Base-by-base conservation (phyloP, 345 rosid species). In the Cardiospermum halicacabum region DNA sequence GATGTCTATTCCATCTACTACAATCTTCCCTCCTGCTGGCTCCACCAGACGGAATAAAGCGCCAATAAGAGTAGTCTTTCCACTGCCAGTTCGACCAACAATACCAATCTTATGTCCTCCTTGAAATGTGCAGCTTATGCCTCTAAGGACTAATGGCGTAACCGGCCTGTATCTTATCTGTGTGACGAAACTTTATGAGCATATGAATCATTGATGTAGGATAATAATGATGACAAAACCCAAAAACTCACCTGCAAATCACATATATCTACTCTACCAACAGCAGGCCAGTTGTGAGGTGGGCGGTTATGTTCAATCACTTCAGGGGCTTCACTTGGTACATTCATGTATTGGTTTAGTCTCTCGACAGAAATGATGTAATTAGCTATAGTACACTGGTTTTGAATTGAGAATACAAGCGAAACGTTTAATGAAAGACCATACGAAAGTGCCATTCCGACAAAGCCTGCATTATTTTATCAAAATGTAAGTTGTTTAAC, bases 371-470 rank as follows among this genome's bases (percentile, higher is more conserved):
- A 94, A 30, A 94, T 87, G 60, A 94, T 87, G 75, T 92, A 76
- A 74, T 94, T 94, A 11, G 93, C 92, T 40, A 84, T 2, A 37
- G 82, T 87, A 78, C 99, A 91, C 61, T 89, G 96, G 84, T 89
- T 85, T 78, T 91, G 96, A 71, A 91, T 90, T 1, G 99, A 84
- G 53, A 67, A 47, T 15, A 91, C 96, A 49, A 94, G 80, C 28
- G 95, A 82, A 75, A 70, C 22, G 63, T 94, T 94, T 73, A 94
- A 65, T 9, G 99, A 85, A 73, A 94, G 88, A 69, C 97, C 99
- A 45, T 94, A 91, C 4, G 99, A 91, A 66, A 94, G 79, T n/a
- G 99, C 96, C 97, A 94, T 85, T 71, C 99, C 99, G 2, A 94
- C 81, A 66, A 94, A 94, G 42, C 99, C 99, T 94, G 89, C 73